Percentiles rank a stretch among this genome's conserved stretches.
Evolutionary conservation across 495 filamentous ascomycete species (phyloP).

Genomic region (Hypoxylon perforatum): DNA sequence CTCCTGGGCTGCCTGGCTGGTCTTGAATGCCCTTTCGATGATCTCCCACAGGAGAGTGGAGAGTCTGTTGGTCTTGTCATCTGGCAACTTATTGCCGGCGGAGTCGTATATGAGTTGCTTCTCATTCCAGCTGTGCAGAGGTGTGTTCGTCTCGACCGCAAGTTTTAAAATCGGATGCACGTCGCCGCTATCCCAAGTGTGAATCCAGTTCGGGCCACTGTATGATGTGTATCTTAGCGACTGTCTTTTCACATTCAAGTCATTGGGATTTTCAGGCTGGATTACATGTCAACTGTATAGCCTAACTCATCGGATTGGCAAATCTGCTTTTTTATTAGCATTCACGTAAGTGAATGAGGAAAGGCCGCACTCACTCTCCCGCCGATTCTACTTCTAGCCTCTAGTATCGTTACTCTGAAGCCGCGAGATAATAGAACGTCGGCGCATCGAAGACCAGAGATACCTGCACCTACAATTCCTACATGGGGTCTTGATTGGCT

Average conservation of each 20-base stretch:
- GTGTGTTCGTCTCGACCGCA: constrained; percentile 58
- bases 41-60: constrained; percentile 72
- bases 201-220: constrained; percentile 84
- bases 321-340: constrained; percentile 25
- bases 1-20: constrained; percentile 66
- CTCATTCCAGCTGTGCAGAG: constrained; percentile 65
- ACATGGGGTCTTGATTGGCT: constrained; percentile 57
- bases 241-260: background rate
- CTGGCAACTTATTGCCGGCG: constrained; percentile 64
- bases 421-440: constrained; percentile 74
- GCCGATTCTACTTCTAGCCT: constrained; percentile 75
- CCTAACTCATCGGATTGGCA: constrained; percentile 46
- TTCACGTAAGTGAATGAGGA: constrained; percentile 15
- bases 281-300: constrained; percentile 65
- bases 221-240: background rate
- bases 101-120: constrained; percentile 64
- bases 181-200: constrained; percentile 75
- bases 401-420: constrained; percentile 74
- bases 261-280: constrained; percentile 25
- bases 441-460: constrained; percentile 77
- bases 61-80: constrained; percentile 60
- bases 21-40: constrained; percentile 73
- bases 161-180: constrained; percentile 70
- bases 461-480: constrained; percentile 75
- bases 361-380: constrained; percentile 66